Evolutionary conservation across 441 rosid genomes (phyloP), one percentile per base, ranked within the genome.

Genomic region (Erodium trifolium): DNA sequence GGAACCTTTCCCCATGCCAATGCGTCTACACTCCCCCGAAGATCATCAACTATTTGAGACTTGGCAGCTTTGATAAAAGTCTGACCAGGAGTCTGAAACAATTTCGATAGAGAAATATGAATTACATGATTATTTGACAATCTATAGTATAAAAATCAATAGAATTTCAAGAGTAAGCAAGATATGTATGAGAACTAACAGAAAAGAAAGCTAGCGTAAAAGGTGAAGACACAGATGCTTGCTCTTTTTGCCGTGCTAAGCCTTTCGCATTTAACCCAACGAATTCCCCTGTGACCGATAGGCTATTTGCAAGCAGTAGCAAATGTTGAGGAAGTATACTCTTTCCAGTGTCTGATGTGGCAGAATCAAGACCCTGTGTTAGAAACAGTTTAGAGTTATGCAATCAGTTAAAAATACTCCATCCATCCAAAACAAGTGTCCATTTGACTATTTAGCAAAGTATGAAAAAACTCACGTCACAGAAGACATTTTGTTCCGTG

Each of bases 151-250:
- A 11, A 62, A n/a, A 63, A 35, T 57, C 23, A 60, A 45, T 16
- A 63, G 43, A 18, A 19, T 3, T 18, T 6, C 55, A 63, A 72
- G 19, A 53, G 17, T 34, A 47, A 3, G 6, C 72, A 45, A 69
- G 60, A 57, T 23, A 59, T 67, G 70, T 16, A 34, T 31, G 35
- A 75, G 55, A 73, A 82, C 90, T 81, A 66, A 92, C 99, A 63
- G 96, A 88, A 79, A 95, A 92, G 83, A 95, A 89, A 1, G 97
- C 98, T 86, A 87, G 98, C 82, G 84, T 80, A 72, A 89, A 89
- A 7, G 98, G 93, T 19, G 98, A 85, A 47, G 82, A 59, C 0
- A 82, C 82, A 34, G 89, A 86, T 57, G 91, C 86, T 16, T 72
- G 79, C 63, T 87, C 88, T 72, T 89, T 83, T 80, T 88, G 96